Conservation (phyloP, 2,329 filamentous ascomycete species). For the Ophiostoma australiae region DNA sequence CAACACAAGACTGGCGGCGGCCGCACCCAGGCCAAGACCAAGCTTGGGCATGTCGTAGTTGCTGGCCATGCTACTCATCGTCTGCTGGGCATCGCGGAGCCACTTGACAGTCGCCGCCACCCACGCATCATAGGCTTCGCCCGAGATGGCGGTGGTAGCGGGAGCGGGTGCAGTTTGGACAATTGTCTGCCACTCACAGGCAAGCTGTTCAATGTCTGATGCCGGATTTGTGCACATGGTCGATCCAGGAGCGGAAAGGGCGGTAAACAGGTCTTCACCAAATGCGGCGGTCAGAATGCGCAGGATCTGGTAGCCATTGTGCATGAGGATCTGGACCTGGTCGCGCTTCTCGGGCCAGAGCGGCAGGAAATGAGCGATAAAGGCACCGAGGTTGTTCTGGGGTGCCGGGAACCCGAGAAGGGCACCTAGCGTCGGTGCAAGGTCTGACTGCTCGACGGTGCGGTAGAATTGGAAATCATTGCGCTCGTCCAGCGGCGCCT, state of each 20-base stretch:
- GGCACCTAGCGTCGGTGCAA: constrained; percentile 82
- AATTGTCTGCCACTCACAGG: constrained; percentile 61
- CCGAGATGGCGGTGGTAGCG: constrained; percentile 24
- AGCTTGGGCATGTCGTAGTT: constrained; percentile 76
- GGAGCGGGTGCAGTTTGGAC: constrained; percentile 25
- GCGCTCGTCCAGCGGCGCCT: constrained; percentile 42
- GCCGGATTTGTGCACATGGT: constrained; percentile 36
- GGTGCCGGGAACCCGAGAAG: constrained; percentile 84
- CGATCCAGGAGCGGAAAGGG: constrained; percentile 25
- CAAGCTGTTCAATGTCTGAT: constrained; percentile 52
- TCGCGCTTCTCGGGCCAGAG: constrained; percentile 66
- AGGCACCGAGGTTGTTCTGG: constrained; percentile 81
- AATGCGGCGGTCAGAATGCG: constrained; percentile 72
- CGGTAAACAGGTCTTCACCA: constrained; percentile 42
- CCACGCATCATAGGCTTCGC: constrained; percentile 25
- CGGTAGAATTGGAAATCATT: constrained; percentile 79
- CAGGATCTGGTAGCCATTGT: constrained; percentile 77
- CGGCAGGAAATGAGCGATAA: constrained; percentile 71
- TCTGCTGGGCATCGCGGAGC: constrained; percentile 64
- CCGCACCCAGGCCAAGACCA: constrained; percentile 41
- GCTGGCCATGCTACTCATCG: constrained; percentile 86
- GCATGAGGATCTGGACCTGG: constrained; percentile 62
- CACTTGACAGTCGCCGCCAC: constrained; percentile 44
- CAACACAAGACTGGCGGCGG: constrained; percentile 37
- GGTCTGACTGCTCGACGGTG: constrained; percentile 86